Conservation (phyloP, 805 yeast genomes). For the Kockiozyma suomiensis region DNA sequence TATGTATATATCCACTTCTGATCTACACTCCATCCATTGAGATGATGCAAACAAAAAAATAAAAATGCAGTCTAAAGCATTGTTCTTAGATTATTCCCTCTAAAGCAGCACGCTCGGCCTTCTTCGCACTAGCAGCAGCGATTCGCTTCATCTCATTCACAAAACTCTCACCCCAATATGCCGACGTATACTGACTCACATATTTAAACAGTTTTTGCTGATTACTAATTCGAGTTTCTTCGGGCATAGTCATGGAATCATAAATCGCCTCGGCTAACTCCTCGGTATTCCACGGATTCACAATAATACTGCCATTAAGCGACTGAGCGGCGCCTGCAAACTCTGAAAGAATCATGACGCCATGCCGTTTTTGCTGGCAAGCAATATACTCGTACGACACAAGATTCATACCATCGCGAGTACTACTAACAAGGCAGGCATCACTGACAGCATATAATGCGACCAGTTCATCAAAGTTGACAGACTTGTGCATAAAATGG, state of each 20-base stretch:
- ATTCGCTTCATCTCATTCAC: conserved; percentile 68
- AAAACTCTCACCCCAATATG: conserved; percentile 96
- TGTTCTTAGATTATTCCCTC: background rate
- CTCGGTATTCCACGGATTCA: conserved; percentile 98
- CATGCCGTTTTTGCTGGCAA: conserved; percentile 84
- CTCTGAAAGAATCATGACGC: conserved; percentile 85
- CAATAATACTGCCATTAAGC: conserved; percentile 87
- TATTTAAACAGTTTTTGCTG: conserved; percentile 83
- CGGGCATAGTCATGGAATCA: conserved; percentile 83
- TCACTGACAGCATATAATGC: conserved; percentile 84
- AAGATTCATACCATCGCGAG: conserved; percentile 98
- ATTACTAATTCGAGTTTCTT: conserved; percentile 75
- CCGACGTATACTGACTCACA: conserved; percentile 90
- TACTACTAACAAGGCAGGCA: conserved; percentile 88
- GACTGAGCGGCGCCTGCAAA: conserved; percentile 99
- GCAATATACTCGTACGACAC: conserved; percentile 97
- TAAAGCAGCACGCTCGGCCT: conserved; percentile 9
- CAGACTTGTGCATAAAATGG: conserved; percentile 91
- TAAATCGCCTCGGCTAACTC: conserved; percentile 83
- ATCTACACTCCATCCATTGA: too few relatives aligned
- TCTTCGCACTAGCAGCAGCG: conserved; percentile 21
- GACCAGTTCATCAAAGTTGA: conserved; percentile 88
- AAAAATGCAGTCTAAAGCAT: background rate
- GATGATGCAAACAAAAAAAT: background rate
- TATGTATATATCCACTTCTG: too few relatives aligned